Conservation (phyloP, 1,284 basidiomycete species). For the Irpex lacteus region DNA sequence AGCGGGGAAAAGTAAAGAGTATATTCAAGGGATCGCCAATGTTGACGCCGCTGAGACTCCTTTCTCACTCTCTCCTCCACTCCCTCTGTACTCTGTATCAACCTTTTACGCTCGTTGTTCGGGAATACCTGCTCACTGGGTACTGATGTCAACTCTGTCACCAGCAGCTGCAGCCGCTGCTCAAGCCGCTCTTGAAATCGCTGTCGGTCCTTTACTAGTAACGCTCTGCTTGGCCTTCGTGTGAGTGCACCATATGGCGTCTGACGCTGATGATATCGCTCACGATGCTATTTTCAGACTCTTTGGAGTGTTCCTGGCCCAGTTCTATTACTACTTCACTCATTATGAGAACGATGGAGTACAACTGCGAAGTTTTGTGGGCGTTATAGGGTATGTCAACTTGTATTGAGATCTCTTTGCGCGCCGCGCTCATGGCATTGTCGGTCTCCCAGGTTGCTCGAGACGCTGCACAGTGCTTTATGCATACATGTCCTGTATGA, state of each 20-base stretch:
- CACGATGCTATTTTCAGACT: background rate
- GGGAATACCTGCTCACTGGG: background rate
- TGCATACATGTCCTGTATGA: background rate
- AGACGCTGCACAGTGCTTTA: background rate
- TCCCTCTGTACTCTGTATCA: background rate
- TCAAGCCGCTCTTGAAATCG: background rate
- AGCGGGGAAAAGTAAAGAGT: background rate
- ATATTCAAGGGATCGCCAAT: background rate
- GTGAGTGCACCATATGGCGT: background rate
- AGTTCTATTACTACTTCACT: background rate
- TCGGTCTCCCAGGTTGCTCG: background rate
- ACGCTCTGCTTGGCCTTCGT: background rate
- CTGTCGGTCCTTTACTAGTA: background rate
- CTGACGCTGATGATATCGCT: background rate
- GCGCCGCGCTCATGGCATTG: background rate
- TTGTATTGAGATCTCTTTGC: background rate
- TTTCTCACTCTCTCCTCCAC: background rate
- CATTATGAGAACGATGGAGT: constrained; percentile 1
- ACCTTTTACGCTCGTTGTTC: background rate
- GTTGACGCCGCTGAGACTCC: background rate
- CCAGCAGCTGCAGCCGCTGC: background rate
- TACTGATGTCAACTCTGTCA: background rate
- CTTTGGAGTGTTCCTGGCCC: background rate
- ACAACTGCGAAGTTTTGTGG: background rate
- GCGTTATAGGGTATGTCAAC: background rate